Percentiles rank a stretch among this genome's conserved stretches.
phyloP scores from a whole-genome alignment of 1,284 basidiomycete species.

The Kalmanozyma brasiliensis region DNA sequence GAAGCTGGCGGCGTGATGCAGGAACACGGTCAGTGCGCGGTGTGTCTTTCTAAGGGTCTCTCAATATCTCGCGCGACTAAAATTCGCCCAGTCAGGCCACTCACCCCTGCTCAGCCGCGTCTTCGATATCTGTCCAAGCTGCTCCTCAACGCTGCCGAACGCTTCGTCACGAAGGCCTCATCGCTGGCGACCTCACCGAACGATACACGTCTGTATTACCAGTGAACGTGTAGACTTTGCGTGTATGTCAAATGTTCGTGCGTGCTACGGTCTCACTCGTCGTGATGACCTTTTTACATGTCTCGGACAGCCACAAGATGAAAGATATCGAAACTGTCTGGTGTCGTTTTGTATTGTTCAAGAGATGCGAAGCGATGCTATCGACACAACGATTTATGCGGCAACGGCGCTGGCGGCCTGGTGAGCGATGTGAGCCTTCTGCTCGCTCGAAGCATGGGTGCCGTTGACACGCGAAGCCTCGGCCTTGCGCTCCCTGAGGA shows the following conservation, averaged over 20 bases:
- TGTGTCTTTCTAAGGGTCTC: neutral
- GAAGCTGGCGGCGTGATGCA: neutral
- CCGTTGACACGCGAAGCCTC: slow-evolving; percentile 32
- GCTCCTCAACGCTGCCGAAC: neutral
- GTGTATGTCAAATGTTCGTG: neutral
- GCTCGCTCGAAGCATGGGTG: slow-evolving; percentile 10
- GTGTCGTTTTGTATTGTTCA: slow-evolving; percentile 22
- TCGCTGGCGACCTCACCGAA: too few relatives aligned
- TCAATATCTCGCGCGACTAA: slow-evolving; percentile 27
- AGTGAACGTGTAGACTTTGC: too few relatives aligned
- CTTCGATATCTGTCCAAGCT: too few relatives aligned
- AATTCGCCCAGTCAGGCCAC: too few relatives aligned
- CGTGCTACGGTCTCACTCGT: neutral
- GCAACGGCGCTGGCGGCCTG: slow-evolving; percentile 24
- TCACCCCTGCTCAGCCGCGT: too few relatives aligned
- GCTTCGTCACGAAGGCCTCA: neutral
- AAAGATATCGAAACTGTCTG: too few relatives aligned
- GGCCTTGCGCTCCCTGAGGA: slow-evolving; percentile 51
- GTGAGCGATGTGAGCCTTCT: slow-evolving; percentile 2
- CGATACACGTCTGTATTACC: too few relatives aligned
- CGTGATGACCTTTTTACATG: too few relatives aligned
- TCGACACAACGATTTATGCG: slow-evolving; percentile 11
- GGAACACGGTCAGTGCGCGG: slow-evolving; percentile 30
- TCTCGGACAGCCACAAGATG: too few relatives aligned
- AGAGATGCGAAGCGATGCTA: slow-evolving; percentile 1